These are phyloP conservation scores for Santalum album DNA, from an alignment of 164 flowering plant species.

Conservation along the genomic window DNA sequence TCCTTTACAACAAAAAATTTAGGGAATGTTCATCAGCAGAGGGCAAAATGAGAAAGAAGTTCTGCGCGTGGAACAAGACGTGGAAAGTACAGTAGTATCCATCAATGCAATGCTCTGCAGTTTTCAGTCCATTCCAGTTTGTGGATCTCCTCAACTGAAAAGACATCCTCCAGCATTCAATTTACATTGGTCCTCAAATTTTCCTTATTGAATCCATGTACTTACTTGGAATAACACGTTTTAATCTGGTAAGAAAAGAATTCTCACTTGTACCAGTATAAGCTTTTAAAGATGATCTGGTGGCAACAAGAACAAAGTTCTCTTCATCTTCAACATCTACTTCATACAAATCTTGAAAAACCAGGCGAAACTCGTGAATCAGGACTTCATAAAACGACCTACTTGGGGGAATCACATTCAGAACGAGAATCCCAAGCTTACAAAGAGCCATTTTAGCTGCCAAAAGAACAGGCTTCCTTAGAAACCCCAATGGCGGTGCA, in stretches of 20 bases:
- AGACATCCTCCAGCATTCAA: no score
- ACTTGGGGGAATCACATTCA: slow-evolving; percentile 60
- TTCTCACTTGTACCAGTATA: slow-evolving; percentile 13
- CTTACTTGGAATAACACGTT: slow-evolving; percentile 16
- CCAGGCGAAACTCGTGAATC: slow-evolving; percentile 25
- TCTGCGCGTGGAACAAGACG: no score
- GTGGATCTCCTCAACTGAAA: no score
- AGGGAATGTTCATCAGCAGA: no score
- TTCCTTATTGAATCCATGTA: slow-evolving; percentile 46
- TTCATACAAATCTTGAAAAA: slow-evolving; percentile 60
- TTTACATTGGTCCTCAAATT: slow-evolving; percentile 28
- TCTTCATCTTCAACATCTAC: slow-evolving; percentile 72
- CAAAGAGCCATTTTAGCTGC: slow-evolving; percentile 37
- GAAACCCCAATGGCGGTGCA: slow-evolving; percentile 75
- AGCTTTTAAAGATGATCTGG: slow-evolving; percentile 22
- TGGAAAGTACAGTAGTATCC: no score
- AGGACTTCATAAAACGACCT: slow-evolving; percentile 32
- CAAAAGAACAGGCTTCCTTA: slow-evolving; percentile 33
- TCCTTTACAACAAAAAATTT: no score
- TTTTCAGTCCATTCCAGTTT: no score
- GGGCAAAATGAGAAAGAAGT: no score
- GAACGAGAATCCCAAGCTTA: slow-evolving; percentile 43
- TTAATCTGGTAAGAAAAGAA: slow-evolving; percentile 37
- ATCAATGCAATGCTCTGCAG: no score
- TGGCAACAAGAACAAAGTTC: slow-evolving; percentile 67